Base-by-base conservation (phyloP, 306 rosid genomes). In the Quercus alba region DNA sequence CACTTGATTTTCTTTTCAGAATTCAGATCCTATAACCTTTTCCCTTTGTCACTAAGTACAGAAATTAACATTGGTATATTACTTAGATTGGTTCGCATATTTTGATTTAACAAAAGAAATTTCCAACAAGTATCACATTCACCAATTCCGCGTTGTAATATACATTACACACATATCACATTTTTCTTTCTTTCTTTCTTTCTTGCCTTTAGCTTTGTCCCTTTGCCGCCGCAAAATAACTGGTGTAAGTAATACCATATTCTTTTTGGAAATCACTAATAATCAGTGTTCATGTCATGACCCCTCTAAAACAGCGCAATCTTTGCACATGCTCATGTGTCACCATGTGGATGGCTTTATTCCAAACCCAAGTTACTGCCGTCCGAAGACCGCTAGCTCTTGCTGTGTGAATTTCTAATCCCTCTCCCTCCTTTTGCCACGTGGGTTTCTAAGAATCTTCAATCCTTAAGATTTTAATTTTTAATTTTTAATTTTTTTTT, bases 311-410 rank as follows among this genome's bases (percentile, higher is more conserved):
- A 74, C 56, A 66, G 23, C 76, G 54, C 63, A 72, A 77, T 57
- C 30, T 17, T 28, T 56, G 81, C 82, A 61, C 71, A 68, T 55
- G 73, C 56, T 78, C 86, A 88, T 78, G 89, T 73, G 89, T 83
- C 84, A 76, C 54, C 86, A 85, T 77, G 87, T 88, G 87, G 80
- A 4, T 56, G 78, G 80, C 85, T 69, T 81, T 72, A 75, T 83
- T 73, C 59, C 41, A 66, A 69, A 35, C 78, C 73, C 8, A 59
- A 73, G 76, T 64, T 73, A 56, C 69, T 19, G 80, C 82, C 63
- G 81, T 62, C 73, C 78, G 72, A 6, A 70, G 76, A 77, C 85
- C 80, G 78, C 78, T 78, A 66, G 52, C 30, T 9, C 70, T 49
- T 0, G 54, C 54, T 49, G 15, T 12, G 15, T 49, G 4, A 49